Base-by-base conservation (phyloP, 139 green algal species). In the Mesotaenium endlicherianum region DNA sequence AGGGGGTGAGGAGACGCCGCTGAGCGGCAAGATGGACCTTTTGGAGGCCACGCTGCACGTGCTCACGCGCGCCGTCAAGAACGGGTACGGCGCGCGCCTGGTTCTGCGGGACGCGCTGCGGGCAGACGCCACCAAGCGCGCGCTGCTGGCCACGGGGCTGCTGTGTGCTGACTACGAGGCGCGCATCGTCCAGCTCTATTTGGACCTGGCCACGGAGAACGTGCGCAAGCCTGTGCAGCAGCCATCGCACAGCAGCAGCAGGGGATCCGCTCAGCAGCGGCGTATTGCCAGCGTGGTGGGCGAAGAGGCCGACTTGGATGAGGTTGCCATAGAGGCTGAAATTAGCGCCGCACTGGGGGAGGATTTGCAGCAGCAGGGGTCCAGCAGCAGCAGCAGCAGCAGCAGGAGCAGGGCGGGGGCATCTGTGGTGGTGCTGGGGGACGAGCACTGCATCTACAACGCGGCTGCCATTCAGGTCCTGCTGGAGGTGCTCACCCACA, bases 1-100 rank as follows among this genome's bases (percentile, higher is more conserved):
- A n/a, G n/a, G n/a, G n/a, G 60, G 60, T 8, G 60, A 47, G 6
- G 71, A 80, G 14, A 58, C 55, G 71, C 71, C 71, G 3, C 71
- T 80, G 17, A 26, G 38, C 4, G 40, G 49, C 44, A 82, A 85
- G 64, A 36, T 85, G 4, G 67, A 84, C 38, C 49, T 85, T 38
- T 38, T 84, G n/a, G 78, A 85, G 8, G 64, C 60, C n/a, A 26
- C 83, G 17, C 38, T 85, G 1, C 74, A 83, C 45, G 20, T 85
- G 20, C 58, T 85, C 41, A 83, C 42, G 39, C 16, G 50, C 16
- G 60, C 78, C 16, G 78, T 85, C 0, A 82, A 83, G 42, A 69
- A 11, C 42, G 57, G 64, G 41, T 41, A 59, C 16, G 41, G 39
- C 6, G 68, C 39, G 11, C 67, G 78, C 20, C 31, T 78, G 3